These are phyloP conservation scores for Monosporascus sp. DNA, from an alignment of 2,329 filamentous ascomycete species.

Conservation along the genomic window DNA sequence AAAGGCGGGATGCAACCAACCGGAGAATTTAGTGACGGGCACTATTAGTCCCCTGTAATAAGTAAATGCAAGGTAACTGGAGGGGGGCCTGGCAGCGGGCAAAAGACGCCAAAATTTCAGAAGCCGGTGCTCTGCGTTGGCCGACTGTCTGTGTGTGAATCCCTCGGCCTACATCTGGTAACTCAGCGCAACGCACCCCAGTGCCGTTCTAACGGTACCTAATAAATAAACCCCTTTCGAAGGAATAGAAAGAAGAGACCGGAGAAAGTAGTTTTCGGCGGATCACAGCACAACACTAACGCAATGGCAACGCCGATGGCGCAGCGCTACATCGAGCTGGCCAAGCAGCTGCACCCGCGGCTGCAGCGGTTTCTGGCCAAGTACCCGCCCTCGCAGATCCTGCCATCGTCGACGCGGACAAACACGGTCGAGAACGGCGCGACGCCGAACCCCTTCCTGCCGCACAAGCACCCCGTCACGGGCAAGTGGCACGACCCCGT, in stretches of 20 bases:
- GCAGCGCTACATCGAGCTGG: constrained; percentile 47
- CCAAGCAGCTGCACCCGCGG: constrained; percentile 67
- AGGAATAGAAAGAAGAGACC: no score
- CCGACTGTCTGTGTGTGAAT: neutral
- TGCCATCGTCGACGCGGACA: constrained; percentile 33
- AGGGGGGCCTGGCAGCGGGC: neutral
- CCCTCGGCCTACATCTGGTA: no score
- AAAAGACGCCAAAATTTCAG: neutral
- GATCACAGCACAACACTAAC: neutral
- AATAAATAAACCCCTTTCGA: no score
- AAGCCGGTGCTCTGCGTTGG: neutral
- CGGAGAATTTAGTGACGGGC: constrained; percentile 10
- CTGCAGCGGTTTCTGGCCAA: constrained; percentile 84
- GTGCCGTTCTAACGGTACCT: no score
- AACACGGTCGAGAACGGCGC: constrained; percentile 27
- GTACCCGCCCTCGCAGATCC: constrained; percentile 69
- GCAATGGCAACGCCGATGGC: constrained; percentile 14
- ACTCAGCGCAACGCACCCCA: no score
- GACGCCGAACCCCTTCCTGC: constrained; percentile 73
- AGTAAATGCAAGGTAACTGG: neutral
- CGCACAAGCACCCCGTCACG: constrained; percentile 71
- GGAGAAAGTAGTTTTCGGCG: no score
- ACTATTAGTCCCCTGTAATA: neutral
- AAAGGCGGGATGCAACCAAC: constrained; percentile 6
- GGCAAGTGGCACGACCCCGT: constrained; percentile 79